Evolutionary conservation across 2,329 filamentous ascomycete genomes (phyloP).

Genomic region (Fusarium papillatum): DNA sequence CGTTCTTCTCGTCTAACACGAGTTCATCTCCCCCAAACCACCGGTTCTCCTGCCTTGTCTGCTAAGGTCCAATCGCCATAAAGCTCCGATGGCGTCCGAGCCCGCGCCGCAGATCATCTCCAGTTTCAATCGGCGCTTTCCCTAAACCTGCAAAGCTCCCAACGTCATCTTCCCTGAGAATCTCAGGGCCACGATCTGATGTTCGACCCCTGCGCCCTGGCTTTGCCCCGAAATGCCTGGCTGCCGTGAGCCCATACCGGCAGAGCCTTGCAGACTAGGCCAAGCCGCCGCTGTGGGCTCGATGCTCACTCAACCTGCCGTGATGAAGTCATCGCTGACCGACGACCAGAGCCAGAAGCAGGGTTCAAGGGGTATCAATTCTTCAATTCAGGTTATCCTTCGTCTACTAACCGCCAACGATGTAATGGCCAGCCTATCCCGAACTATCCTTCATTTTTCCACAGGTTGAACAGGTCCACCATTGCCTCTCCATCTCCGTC

Average conservation of each 20-base stretch:
- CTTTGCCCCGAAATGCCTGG: constrained; percentile 12
- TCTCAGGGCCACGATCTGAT: constrained; percentile 39
- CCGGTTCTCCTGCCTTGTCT: constrained; percentile 24
- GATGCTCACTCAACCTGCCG: constrained; percentile 10
- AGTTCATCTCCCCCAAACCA: constrained; percentile 26
- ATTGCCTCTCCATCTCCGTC: constrained; percentile 64
- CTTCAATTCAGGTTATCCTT: constrained; percentile 12
- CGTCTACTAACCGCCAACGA: constrained; percentile 6
- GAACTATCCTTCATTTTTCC: constrained; percentile 67
- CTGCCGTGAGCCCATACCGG: constrained; percentile 8
- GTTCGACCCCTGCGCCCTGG: constrained; percentile 34
- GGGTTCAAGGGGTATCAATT: constrained; percentile 26
- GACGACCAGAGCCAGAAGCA: constrained; percentile 12
- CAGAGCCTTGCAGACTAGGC: constrained; percentile 3
- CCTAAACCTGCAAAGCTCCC: constrained; percentile 40
- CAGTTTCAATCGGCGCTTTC: constrained; percentile 48
- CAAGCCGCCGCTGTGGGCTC: constrained; percentile 17
- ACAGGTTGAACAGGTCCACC: constrained; percentile 70
- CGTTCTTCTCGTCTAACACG: constrained; percentile 20
- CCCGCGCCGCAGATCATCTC: constrained; percentile 48
- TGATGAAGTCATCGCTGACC: constrained; percentile 41
- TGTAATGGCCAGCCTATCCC: constrained; percentile 32
- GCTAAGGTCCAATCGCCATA: constrained; percentile 34
- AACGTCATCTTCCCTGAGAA: constrained; percentile 36
- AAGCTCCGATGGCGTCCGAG: constrained; percentile 32